A percentile compares a stretch with the other conserved stretches of the same genome.
phyloP scores from a whole-genome alignment of 345 rosid species.

The Boechera divaricarpa region DNA sequence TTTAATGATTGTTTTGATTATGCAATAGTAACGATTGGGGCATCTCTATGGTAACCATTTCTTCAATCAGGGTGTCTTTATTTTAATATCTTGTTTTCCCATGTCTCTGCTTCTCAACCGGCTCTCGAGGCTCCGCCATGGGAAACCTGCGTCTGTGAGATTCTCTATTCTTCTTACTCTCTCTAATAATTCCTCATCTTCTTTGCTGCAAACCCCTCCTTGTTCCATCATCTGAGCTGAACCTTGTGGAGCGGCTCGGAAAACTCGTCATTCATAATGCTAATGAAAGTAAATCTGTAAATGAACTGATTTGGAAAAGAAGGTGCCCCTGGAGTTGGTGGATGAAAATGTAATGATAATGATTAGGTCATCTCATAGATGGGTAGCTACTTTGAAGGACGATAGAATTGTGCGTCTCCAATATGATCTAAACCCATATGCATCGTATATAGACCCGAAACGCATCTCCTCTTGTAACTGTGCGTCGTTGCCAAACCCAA shows the following conservation, averaged over 20 bases:
- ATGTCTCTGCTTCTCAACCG: conserved; percentile 4
- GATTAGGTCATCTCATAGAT: neutral
- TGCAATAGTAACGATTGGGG: too few relatives aligned
- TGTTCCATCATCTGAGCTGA: neutral
- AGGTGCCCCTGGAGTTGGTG: neutral
- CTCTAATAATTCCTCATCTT: conserved; percentile 17
- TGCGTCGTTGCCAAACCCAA: neutral
- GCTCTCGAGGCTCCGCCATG: neutral
- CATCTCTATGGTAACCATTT: too few relatives aligned
- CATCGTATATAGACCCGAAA: neutral
- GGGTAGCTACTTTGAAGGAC: conserved; percentile 8
- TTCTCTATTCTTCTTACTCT: neutral
- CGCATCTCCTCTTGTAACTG: neutral
- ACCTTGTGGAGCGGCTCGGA: neutral
- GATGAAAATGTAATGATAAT: neutral
- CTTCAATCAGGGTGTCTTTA: too few relatives aligned
- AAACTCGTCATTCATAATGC: neutral
- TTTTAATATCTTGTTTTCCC: too few relatives aligned
- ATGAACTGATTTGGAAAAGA: neutral
- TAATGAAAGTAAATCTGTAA: neutral
- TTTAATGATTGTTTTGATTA: too few relatives aligned
- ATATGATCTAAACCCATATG: neutral
- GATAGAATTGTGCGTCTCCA: neutral
- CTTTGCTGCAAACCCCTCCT: neutral
- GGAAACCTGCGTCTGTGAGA: neutral